Percentiles rank a stretch among this genome's conserved stretches.
Evolutionary conservation across 2,329 filamentous ascomycete species (phyloP).

Genomic region (Fusarium austroafricanum): DNA sequence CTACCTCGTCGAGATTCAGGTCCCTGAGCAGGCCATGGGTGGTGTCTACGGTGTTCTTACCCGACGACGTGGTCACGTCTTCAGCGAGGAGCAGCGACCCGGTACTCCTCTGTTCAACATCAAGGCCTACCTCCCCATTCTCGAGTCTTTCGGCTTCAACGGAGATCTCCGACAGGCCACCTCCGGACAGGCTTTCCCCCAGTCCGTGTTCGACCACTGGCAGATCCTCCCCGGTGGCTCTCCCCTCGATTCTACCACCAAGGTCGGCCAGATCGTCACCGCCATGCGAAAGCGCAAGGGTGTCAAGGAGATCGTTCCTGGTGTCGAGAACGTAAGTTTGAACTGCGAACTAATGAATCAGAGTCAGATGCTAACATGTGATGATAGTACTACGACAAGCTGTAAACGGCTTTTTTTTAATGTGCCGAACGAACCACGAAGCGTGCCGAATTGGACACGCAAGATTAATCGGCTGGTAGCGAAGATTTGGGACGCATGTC

Average conservation of each 20-base stretch:
- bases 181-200: slow-evolving; percentile 98
- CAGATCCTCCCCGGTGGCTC: slow-evolving; percentile 94
- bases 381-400: slow-evolving; percentile 95
- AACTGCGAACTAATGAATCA: background rate
- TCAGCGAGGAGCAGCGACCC: slow-evolving; percentile 96
- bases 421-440: slow-evolving; percentile 59
- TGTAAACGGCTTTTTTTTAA: slow-evolving; percentile 71
- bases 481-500: slow-evolving; percentile 48
- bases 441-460: slow-evolving; percentile 57
- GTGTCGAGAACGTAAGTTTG: slow-evolving; percentile 90
- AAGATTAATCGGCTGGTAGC: slow-evolving; percentile 55
- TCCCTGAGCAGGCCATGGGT: slow-evolving; percentile 98
- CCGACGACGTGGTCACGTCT: slow-evolving; percentile 98
- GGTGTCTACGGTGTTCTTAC: slow-evolving; percentile 99
- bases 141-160: slow-evolving; percentile 99
- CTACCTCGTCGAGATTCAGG: slow-evolving; percentile 99
- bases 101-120: slow-evolving; percentile 99
- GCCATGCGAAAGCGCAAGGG: slow-evolving; percentile 99
- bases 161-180: slow-evolving; percentile 94
- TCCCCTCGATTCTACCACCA: slow-evolving; percentile 83
- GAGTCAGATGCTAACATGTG: slow-evolving; percentile 38
- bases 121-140: slow-evolving; percentile 96
- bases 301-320: slow-evolving; percentile 95
- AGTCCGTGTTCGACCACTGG: slow-evolving; percentile 99
- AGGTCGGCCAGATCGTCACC: slow-evolving; percentile 85